phyloP scores from a whole-genome alignment of 2,329 filamentous ascomycete genomes.

The Cladosporium sp. region DNA sequence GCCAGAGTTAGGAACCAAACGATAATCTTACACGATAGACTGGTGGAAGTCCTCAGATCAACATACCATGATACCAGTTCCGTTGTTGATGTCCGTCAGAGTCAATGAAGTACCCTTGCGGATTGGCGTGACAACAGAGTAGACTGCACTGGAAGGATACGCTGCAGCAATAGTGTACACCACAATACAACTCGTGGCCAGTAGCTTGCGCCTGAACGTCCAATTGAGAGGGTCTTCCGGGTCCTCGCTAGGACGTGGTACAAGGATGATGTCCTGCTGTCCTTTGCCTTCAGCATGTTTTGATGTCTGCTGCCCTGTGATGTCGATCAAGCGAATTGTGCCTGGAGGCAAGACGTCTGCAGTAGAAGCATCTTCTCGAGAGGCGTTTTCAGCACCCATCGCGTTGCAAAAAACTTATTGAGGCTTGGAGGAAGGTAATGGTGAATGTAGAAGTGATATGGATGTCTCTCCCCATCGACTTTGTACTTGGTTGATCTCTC shows the following conservation, averaged over 20 bases:
- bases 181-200: slow-evolving; percentile 44
- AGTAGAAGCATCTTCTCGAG: not conserved
- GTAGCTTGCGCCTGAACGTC: slow-evolving; percentile 42
- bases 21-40: not conserved
- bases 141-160: slow-evolving; percentile 52
- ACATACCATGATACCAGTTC: slow-evolving; percentile 41
- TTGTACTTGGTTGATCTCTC: not conserved
- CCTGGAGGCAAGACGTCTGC: slow-evolving; percentile 33
- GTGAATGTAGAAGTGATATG: not conserved
- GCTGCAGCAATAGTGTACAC: slow-evolving; percentile 53
- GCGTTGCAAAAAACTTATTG: not conserved
- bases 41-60: not conserved
- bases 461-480: not conserved
- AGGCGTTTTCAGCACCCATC: not conserved
- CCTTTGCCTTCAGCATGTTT: slow-evolving; percentile 38
- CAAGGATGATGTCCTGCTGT: slow-evolving; percentile 43
- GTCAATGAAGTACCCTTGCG: slow-evolving; percentile 49
- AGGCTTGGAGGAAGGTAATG: not conserved
- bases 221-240: slow-evolving; percentile 44
- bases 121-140: slow-evolving; percentile 52
- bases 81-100: slow-evolving; percentile 47
- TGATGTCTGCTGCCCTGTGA: slow-evolving; percentile 39
- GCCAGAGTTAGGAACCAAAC: slow-evolving; percentile 15
- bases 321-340: slow-evolving; percentile 46
- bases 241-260: slow-evolving; percentile 46